These are phyloP conservation scores for Artomyces pyxidatus DNA, from an alignment of 768 basidiomycete species.

Conservation along the genomic window DNA sequence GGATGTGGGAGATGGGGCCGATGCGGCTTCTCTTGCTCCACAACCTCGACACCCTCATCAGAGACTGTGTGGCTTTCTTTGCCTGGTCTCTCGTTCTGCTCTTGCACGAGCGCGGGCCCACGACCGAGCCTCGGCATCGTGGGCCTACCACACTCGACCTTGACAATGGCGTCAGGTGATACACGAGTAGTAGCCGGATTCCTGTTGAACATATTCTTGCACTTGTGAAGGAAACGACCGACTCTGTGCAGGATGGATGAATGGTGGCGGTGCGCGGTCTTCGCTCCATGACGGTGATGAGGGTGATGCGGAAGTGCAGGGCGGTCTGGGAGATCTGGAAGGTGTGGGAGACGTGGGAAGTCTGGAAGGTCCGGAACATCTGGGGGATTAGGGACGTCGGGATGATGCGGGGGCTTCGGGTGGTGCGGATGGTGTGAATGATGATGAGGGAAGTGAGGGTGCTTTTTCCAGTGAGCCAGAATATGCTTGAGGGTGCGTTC, in stretches of 20 bases:
- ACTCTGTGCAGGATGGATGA: neutral
- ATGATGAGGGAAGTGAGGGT: neutral
- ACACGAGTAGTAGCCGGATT: neutral
- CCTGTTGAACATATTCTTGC: neutral
- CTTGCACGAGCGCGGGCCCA: neutral
- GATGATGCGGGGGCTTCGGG: neutral
- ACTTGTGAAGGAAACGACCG: neutral
- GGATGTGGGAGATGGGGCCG: conserved; percentile 2
- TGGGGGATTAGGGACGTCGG: neutral
- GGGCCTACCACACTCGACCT: neutral
- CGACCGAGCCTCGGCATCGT: neutral
- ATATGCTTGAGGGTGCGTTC: conserved; percentile 6
- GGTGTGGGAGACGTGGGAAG: neutral
- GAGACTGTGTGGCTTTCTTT: neutral
- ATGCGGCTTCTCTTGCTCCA: neutral
- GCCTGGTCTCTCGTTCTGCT: neutral
- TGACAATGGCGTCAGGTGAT: neutral
- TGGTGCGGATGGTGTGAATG: neutral
- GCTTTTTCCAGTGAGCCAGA: neutral
- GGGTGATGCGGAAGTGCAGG: neutral
- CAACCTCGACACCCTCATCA: neutral
- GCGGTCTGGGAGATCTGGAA: neutral
- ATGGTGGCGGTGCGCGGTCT: too few relatives aligned
- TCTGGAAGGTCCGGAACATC: neutral
- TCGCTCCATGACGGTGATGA: neutral